Conservation (phyloP, 352 stramenopile species). For the Pythium angustatum region DNA sequence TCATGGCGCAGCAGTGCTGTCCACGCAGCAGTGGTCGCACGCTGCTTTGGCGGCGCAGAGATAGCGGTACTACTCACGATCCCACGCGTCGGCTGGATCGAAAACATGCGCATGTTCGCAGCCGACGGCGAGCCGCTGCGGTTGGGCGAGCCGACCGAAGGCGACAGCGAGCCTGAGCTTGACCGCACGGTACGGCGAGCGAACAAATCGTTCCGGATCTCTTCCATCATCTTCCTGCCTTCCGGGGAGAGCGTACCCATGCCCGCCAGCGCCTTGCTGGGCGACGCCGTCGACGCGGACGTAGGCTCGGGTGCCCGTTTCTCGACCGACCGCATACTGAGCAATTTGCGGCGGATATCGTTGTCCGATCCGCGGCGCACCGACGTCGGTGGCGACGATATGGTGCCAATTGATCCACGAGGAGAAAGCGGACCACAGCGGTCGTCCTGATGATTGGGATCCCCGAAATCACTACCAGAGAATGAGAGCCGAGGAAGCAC, state of each 20-base stretch:
- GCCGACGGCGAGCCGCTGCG: neutral
- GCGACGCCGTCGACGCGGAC: neutral
- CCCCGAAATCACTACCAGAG: slow-evolving; percentile 5
- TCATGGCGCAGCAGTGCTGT: slow-evolving; percentile 26
- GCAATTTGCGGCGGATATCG: slow-evolving; percentile 26
- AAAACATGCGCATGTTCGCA: slow-evolving; percentile 15
- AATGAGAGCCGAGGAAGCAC: slow-evolving; percentile 18
- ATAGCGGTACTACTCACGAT: neutral
- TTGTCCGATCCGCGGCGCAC: slow-evolving; percentile 22
- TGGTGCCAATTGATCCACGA: neutral
- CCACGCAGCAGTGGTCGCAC: slow-evolving; percentile 16
- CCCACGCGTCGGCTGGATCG: slow-evolving; percentile 9
- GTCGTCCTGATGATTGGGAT: neutral
- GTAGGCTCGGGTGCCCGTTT: neutral
- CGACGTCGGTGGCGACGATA: slow-evolving; percentile 3
- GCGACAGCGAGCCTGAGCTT: slow-evolving; percentile 4
- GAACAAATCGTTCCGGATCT: slow-evolving; percentile 36
- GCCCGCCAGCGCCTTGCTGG: slow-evolving; percentile 2
- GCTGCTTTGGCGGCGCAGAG: slow-evolving; percentile 4
- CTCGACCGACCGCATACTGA: slow-evolving; percentile 27
- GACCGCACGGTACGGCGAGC: slow-evolving; percentile 15
- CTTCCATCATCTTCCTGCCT: slow-evolving; percentile 39
- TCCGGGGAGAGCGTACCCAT: slow-evolving; percentile 24
- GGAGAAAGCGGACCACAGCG: slow-evolving; percentile 1
- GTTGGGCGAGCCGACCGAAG: neutral